Conservation (phyloP, 1,284 basidiomycete genomes). For the Trichosporon inkin region DNA sequence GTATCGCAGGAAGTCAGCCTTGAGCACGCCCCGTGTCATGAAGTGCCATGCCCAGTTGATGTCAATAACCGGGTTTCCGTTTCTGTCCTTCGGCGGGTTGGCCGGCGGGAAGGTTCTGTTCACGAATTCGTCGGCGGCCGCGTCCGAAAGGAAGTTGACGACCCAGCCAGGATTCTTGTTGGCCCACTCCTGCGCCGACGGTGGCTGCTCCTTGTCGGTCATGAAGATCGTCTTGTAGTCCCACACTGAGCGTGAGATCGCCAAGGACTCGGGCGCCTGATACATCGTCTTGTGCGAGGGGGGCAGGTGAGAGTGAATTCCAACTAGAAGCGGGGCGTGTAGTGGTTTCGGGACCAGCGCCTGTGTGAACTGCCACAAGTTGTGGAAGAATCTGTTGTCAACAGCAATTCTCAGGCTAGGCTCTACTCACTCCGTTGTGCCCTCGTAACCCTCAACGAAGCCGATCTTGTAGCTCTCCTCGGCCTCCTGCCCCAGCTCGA, state of each 20-base stretch:
- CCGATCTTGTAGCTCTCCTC: not conserved
- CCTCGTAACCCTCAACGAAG: conserved; percentile 5
- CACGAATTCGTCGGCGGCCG: conserved; percentile 40
- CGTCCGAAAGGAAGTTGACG: conserved; percentile 45
- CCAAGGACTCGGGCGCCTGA: not conserved
- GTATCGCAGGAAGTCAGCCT: conserved; percentile 51
- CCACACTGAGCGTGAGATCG: not conserved
- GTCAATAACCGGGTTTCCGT: conserved; percentile 21
- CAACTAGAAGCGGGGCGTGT: not conserved
- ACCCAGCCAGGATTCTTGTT: conserved; percentile 41
- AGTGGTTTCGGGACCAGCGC: not conserved
- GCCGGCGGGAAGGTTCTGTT: conserved; percentile 28
- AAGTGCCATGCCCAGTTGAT: conserved; percentile 40
- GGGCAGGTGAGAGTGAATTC: not conserved
- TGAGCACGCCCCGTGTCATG: conserved; percentile 46
- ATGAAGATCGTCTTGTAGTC: conserved; percentile 48
- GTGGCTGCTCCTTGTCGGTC: conserved; percentile 35
- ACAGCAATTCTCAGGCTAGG: not conserved
- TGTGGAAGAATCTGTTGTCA: conserved; percentile 5
- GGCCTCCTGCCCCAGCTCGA: not conserved
- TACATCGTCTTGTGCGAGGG: not conserved
- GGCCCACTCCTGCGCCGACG: conserved; percentile 26
- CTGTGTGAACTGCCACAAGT: not conserved
- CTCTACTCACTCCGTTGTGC: conserved; percentile 1
- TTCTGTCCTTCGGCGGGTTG: not conserved